Base-by-base conservation (phyloP, 306 rosid species). In the Spatholobus suberectus region DNA sequence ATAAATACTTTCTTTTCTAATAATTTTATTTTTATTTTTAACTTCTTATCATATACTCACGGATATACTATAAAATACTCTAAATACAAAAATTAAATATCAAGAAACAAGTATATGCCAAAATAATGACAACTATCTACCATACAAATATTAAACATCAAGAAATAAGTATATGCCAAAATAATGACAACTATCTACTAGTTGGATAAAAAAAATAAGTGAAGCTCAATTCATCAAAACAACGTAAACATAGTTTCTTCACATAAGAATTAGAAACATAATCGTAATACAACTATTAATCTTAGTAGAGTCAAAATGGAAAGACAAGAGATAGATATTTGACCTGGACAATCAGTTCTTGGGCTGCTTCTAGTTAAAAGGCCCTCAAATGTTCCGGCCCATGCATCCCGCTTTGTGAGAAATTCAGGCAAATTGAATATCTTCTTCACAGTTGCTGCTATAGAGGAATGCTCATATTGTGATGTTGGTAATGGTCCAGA, bases 381-480 rank as follows among this genome's bases (percentile, higher is more conserved):
- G 14, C 41, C 44, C 10, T 80, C 88, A 2, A 85, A 51, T 18
- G 88, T 85, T 75, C 70, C 88, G 11, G 88, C 85, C 88, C 88
- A 85, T 58, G 54, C 88, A 69, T 85, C 88, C 4, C 88, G 38
- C 76, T 93, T 91, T 9, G 95, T 91, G 40, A 93, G 73, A 75
- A 91, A 93, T 49, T 84, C 34, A 26, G 88, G 81, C 0, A 93
- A 87, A 70, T 89, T 83, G 85, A 93, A 93, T 73, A 91, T 88
- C 85, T 88, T 91, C 87, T 93, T 91, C 8, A 93, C 95, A 4
- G 88, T 85, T 47, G 85, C 85, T 37, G 85, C 79, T 8, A 85
- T 59, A 0, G 88, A 85, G 0, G 88, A 93, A 78, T 93, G 95
- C 86, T 93, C 97, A 27, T 85, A 93, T 67, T 93, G 87, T 32